Percentiles rank a stretch among this genome's conserved stretches.
phyloP scores from a whole-genome alignment of 2,329 filamentous ascomycete genomes.

The Trichoderma breve region DNA sequence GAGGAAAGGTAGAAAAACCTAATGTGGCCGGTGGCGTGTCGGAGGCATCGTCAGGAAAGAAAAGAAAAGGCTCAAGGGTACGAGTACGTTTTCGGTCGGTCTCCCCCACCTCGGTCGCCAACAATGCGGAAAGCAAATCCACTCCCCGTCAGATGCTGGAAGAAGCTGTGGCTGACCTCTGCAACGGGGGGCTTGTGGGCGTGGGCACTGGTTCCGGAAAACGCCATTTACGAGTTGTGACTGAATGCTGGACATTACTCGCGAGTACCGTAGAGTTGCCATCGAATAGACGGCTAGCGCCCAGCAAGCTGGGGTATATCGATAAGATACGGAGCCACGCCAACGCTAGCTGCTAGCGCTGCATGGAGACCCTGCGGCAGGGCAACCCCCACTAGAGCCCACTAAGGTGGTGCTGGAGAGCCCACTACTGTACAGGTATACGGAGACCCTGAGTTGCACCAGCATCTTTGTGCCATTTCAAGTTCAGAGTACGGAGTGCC shows the following conservation, averaged over 20 bases:
- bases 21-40: constrained; percentile 7
- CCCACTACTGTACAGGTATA: neutral
- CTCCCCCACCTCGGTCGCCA: constrained; percentile 2
- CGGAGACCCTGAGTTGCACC: neutral
- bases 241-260: constrained; percentile 6
- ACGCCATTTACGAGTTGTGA: constrained; percentile 5
- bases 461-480: neutral
- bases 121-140: neutral
- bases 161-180: neutral
- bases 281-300: constrained; percentile 13
- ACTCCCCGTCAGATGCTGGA: neutral
- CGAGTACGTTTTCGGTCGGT: neutral
- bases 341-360: constrained; percentile 17
- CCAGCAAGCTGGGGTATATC: constrained; percentile 24
- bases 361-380: constrained; percentile 20
- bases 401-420: neutral
- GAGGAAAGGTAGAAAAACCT: neutral
- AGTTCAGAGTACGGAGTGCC: neutral
- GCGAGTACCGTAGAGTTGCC: neutral
- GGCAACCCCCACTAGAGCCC: neutral
- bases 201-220: constrained; percentile 7
- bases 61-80: constrained; percentile 9
- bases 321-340: constrained; percentile 21
- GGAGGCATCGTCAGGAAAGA: neutral
- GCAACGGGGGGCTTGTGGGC: neutral